Evolutionary conservation across 345 rosid species (phyloP).

Genomic region (Hypericum androsaemum): DNA sequence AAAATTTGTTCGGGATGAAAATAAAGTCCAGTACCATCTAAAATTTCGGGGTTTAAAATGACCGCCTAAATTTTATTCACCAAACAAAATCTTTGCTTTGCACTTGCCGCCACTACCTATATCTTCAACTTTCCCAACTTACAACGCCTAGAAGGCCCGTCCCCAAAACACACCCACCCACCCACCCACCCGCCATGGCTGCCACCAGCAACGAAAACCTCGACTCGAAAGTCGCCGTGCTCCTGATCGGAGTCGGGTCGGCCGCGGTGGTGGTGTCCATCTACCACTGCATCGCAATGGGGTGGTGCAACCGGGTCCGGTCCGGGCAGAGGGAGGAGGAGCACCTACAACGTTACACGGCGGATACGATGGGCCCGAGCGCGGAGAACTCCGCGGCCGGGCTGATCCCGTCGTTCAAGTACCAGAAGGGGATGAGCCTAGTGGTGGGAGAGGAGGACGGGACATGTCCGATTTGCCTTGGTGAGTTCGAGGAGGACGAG

Average conservation of each 20-base stretch:
- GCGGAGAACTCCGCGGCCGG: conserved; percentile 23
- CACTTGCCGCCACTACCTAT: too few relatives aligned
- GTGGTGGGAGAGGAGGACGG: conserved; percentile 16
- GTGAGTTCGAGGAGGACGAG: conserved; percentile 26
- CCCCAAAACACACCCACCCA: too few relatives aligned
- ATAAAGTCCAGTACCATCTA: too few relatives aligned
- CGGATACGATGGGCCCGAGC: conserved; percentile 6
- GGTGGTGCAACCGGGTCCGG: conserved; percentile 18
- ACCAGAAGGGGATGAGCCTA: conserved; percentile 18
- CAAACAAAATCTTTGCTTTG: too few relatives aligned
- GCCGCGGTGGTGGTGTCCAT: conserved; percentile 26
- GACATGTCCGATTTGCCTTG: conserved; percentile 26
- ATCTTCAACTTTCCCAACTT: too few relatives aligned
- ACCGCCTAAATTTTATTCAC: too few relatives aligned
- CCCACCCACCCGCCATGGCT: neutral
- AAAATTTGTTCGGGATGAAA: too few relatives aligned
- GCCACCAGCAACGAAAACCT: neutral
- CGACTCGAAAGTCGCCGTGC: conserved; percentile 2
- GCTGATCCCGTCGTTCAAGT: conserved; percentile 29
- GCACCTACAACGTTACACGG: neutral
- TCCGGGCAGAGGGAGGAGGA: neutral
- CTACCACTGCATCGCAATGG: conserved; percentile 28
- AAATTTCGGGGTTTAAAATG: too few relatives aligned
- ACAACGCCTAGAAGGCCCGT: too few relatives aligned
- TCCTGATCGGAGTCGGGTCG: conserved; percentile 21